These are phyloP conservation scores for Chytriomyces confervae DNA, from an alignment of 192 early-diverging fungal genomes.

Conservation along the genomic window DNA sequence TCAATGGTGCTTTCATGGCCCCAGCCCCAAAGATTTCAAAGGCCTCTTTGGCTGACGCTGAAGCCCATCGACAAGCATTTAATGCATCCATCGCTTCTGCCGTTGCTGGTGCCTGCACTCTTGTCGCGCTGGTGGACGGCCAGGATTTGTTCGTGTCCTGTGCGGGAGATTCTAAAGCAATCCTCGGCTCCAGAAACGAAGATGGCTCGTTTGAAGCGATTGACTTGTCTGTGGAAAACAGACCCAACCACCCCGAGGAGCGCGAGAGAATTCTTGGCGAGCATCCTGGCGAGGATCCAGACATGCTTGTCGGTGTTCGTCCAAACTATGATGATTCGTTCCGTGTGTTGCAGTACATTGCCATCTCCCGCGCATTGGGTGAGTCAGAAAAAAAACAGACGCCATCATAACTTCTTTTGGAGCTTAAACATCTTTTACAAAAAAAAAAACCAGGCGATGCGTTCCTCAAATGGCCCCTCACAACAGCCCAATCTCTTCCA, in stretches of 20 bases:
- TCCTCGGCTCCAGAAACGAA: conserved; percentile 44
- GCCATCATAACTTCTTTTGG: too few species aligned
- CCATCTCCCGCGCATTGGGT: conserved; percentile 56
- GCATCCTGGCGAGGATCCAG: conserved; percentile 54
- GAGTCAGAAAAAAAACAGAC: too few species aligned
- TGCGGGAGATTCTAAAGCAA: conserved; percentile 54
- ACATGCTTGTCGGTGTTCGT: neutral
- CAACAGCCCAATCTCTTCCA: conserved; percentile 13
- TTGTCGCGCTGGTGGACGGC: conserved; percentile 53
- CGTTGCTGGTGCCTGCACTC: conserved; percentile 53
- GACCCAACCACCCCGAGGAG: conserved; percentile 46
- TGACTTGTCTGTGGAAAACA: conserved; percentile 52
- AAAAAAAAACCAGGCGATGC: conserved; percentile 35
- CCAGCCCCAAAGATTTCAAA: neutral
- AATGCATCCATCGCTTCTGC: conserved; percentile 41
- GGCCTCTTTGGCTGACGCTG: neutral
- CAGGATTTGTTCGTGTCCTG: conserved; percentile 56
- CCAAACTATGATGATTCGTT: conserved; percentile 21
- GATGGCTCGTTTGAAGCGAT: conserved; percentile 49
- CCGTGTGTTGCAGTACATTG: conserved; percentile 53
- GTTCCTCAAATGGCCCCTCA: conserved; percentile 49
- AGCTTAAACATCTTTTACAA: neutral
- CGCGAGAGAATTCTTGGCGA: conserved; percentile 50
- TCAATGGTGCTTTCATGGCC: conserved; percentile 45
- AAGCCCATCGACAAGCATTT: neutral